Percentiles rank a stretch among this genome's conserved stretches.
These are phyloP conservation scores for Coniella lustricola DNA, from an alignment of 2,329 filamentous ascomycete genomes.

Conservation along the genomic window DNA sequence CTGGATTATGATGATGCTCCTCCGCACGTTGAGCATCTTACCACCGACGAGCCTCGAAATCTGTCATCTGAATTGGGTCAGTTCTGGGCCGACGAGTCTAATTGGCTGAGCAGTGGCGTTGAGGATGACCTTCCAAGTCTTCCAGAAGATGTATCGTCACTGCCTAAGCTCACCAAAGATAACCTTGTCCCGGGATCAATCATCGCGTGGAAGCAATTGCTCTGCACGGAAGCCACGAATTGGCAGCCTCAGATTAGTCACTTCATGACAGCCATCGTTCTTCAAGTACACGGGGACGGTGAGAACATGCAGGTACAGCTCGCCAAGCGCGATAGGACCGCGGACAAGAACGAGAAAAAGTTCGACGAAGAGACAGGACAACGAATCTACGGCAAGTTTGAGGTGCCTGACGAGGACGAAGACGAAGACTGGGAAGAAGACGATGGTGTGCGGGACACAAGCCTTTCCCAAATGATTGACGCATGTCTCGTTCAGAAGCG, in stretches of 20 bases:
- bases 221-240: conserved; percentile 53
- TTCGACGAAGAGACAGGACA: conserved; percentile 63
- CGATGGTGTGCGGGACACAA: conserved; percentile 53
- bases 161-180: conserved; percentile 42
- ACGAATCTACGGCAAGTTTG: conserved; percentile 70
- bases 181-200: conserved; percentile 53
- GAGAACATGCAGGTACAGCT: conserved; percentile 52
- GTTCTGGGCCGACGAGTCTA: conserved; percentile 20
- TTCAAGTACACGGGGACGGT: conserved; percentile 46
- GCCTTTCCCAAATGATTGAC: conserved; percentile 58
- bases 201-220: conserved; percentile 61
- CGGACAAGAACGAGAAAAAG: conserved; percentile 47
- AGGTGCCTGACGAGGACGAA: conserved; percentile 59
- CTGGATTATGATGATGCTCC: conserved; percentile 35
- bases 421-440: conserved; percentile 51
- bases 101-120: conserved; percentile 22
- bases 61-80: background rate
- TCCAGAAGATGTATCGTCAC: conserved; percentile 46
- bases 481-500: conserved; percentile 54
- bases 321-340: conserved; percentile 59
- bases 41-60: conserved; percentile 16
- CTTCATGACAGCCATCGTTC: conserved; percentile 57
- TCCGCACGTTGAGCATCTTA: conserved; percentile 23
- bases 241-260: conserved; percentile 59
- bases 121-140: conserved; percentile 57